Evolutionary conservation across 176 grass and related monocot genomes (phyloP).

Genomic region (Carex littledalei): DNA sequence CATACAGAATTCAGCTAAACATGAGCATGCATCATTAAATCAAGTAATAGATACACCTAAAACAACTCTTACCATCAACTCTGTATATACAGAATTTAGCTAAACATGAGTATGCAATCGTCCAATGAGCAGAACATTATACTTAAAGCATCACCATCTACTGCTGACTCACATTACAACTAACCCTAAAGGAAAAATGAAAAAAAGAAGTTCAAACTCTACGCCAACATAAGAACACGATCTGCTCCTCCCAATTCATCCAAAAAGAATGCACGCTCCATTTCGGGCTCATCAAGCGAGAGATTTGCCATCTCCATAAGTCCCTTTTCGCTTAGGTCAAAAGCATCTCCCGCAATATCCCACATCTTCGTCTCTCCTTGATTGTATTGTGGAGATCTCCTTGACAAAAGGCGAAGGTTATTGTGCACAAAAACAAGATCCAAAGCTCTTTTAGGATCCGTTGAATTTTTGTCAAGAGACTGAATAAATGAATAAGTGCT

Average conservation of each 20-base stretch:
- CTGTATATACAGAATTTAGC: background rate
- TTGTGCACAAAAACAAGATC: slow-evolving; percentile 20
- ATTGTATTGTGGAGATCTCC: background rate
- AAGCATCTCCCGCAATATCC: slow-evolving; percentile 20
- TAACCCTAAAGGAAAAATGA: background rate
- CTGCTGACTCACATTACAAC: background rate
- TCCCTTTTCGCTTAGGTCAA: background rate
- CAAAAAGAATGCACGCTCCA: slow-evolving; percentile 8
- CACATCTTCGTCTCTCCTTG: slow-evolving; percentile 13
- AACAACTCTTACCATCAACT: background rate
- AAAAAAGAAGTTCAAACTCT: background rate
- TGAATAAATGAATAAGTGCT: slow-evolving; percentile 18
- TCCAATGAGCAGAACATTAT: background rate
- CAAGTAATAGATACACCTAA: background rate
- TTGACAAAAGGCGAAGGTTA: slow-evolving; percentile 22
- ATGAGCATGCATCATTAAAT: background rate
- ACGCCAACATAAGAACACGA: background rate
- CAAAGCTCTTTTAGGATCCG: background rate
- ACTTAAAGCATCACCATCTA: background rate
- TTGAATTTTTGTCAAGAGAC: slow-evolving; percentile 1
- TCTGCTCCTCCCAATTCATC: background rate
- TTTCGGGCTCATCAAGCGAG: slow-evolving; percentile 21
- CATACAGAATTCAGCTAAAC: background rate
- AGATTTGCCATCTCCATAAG: slow-evolving; percentile 9
- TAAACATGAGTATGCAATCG: background rate